Evolutionary conservation across 177 flowering plant genomes (phyloP).

Genomic region (Vitis hybrid): DNA sequence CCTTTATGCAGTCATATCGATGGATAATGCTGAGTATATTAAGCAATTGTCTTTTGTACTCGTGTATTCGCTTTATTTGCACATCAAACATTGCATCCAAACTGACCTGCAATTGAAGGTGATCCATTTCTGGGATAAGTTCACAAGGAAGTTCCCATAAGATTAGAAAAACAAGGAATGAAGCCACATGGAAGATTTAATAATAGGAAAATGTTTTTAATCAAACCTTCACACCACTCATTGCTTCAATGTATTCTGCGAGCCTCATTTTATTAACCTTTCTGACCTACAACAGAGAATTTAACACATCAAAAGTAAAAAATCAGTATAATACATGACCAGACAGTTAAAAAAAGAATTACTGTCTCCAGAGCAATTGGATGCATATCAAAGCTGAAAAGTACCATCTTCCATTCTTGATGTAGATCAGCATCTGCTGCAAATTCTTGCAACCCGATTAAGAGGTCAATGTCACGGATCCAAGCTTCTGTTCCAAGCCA

Average conservation of each 20-base stretch:
- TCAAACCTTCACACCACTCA: conserved; percentile 47
- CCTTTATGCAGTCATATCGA: conserved; percentile 59
- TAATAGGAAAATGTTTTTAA: background rate
- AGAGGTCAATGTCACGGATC: conserved; percentile 45
- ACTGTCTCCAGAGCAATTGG: background rate
- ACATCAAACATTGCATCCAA: conserved; percentile 66
- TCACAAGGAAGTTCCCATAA: conserved; percentile 5
- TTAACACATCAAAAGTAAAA: background rate
- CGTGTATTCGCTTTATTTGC: conserved; percentile 63
- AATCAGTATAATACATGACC: conserved; percentile 1
- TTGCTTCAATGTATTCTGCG: conserved; percentile 50
- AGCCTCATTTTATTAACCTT: conserved; percentile 49
- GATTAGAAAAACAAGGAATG: background rate
- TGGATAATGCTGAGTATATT: conserved; percentile 57
- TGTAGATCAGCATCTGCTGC: conserved; percentile 33
- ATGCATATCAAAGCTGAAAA: conserved; percentile 1
- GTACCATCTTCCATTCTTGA: conserved; percentile 49
- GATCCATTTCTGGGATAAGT: background rate
- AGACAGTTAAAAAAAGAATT: background rate
- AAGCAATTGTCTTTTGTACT: conserved; percentile 61
- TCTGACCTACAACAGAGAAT: conserved; percentile 29
- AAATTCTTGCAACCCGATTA: conserved; percentile 2
- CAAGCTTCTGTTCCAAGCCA: conserved; percentile 57
- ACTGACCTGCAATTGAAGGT: conserved; percentile 35
- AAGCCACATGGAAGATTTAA: background rate